Percentiles rank a stretch among this genome's conserved stretches.
These are phyloP conservation scores for Globisporangium rhizosaccharum DNA, from an alignment of 352 stramenopile species.

Conservation along the genomic window DNA sequence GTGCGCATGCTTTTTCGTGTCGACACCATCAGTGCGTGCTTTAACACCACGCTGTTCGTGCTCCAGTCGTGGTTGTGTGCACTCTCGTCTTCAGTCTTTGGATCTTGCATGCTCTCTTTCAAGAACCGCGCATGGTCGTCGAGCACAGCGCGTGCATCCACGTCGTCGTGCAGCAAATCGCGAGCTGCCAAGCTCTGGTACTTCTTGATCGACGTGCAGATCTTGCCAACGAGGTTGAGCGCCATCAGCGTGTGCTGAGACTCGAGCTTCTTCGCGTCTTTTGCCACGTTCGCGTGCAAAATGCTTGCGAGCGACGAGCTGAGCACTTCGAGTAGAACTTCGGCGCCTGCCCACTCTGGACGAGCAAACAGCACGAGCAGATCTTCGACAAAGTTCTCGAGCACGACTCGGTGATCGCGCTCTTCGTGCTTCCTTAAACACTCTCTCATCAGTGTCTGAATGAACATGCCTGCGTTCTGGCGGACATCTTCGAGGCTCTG, in stretches of 20 bases:
- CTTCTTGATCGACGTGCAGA: constrained; percentile 68
- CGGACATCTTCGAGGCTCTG: constrained; percentile 27
- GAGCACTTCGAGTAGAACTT: constrained; percentile 69
- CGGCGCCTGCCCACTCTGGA: constrained; percentile 73
- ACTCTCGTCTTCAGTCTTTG: constrained; percentile 7
- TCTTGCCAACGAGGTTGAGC: constrained; percentile 68
- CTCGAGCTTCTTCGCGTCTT: constrained; percentile 62
- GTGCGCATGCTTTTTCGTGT: constrained; percentile 24
- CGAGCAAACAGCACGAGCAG: constrained; percentile 72
- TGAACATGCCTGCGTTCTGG: constrained; percentile 37
- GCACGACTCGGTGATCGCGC: constrained; percentile 57
- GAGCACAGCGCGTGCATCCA: constrained; percentile 27
- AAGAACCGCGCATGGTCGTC: constrained; percentile 48
- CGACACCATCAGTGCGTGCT: constrained; percentile 61
- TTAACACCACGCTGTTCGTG: constrained; percentile 28
- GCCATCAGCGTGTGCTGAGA: constrained; percentile 60
- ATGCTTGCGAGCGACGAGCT: constrained; percentile 63
- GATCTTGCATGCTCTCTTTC: constrained; percentile 12
- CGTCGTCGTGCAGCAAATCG: constrained; percentile 41
- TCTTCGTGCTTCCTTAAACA: constrained; percentile 85
- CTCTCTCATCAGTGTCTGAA: constrained; percentile 48
- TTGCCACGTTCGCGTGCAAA: constrained; percentile 42
- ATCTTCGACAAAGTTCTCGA: constrained; percentile 85
- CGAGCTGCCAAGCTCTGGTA: constrained; percentile 33
- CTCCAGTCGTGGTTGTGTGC: constrained; percentile 1